Conservation (phyloP, 75 land plant species). For the Selaginella moellendorffii region DNA sequence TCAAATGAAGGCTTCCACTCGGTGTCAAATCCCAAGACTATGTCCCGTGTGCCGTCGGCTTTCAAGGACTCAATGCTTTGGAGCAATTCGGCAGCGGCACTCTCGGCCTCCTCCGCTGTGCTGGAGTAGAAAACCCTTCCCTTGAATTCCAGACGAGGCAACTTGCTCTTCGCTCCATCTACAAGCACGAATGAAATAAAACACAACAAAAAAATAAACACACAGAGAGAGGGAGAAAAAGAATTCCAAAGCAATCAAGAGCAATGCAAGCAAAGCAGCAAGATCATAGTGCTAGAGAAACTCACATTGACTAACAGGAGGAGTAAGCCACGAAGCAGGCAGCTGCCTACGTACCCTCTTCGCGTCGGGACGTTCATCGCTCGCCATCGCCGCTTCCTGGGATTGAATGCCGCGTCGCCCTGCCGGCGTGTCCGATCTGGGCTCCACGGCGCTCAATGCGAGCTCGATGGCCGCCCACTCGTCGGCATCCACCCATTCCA, state of each 20-base stretch:
- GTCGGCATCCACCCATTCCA: not conserved
- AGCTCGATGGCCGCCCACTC: not conserved
- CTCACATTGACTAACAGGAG: not conserved
- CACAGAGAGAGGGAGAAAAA: no score
- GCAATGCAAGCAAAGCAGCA: no score
- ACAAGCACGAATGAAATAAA: no score
- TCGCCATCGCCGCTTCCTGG: no score
- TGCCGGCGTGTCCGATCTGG: no score
- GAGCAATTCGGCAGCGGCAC: not conserved
- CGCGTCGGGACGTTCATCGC: not conserved
- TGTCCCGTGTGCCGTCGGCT: not conserved
- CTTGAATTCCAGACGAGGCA: not conserved
- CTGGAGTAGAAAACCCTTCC: not conserved
- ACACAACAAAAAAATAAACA: no score
- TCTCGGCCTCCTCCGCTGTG: not conserved
- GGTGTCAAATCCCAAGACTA: not conserved
- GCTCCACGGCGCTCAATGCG: not conserved
- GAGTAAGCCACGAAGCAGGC: not conserved
- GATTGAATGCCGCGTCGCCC: no score
- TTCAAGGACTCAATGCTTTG: not conserved
- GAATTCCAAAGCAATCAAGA: no score
- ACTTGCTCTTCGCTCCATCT: not conserved
- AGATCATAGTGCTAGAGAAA: no score
- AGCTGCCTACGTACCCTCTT: not conserved
- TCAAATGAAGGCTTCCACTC: not conserved